phyloP scores from a whole-genome alignment of 768 basidiomycete species.

The Xerocomus potaroensis region DNA sequence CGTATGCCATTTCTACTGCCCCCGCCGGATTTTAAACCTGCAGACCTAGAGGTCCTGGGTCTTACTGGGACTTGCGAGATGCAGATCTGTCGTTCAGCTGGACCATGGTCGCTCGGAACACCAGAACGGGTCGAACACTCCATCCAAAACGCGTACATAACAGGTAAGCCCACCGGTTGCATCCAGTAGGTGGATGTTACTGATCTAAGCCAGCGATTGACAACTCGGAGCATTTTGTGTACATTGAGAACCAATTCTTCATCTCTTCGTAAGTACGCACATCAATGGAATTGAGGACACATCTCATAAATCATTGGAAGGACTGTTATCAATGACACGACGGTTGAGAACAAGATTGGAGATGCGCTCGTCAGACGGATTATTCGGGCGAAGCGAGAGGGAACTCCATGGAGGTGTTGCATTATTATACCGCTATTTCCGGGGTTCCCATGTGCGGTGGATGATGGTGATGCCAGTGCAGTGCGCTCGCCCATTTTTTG shows the following conservation, averaged over 20 bases:
- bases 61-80: conserved; percentile 95
- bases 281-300: neutral
- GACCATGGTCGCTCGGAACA: conserved; percentile 96
- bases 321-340: conserved; percentile 79
- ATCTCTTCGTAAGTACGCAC: conserved; percentile 67
- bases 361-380: conserved; percentile 91
- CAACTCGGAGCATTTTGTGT: conserved; percentile 94
- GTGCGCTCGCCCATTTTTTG: conserved; percentile 41
- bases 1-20: conserved; percentile 92
- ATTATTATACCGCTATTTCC: conserved; percentile 90
- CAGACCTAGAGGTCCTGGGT: conserved; percentile 72
- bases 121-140: conserved; percentile 81
- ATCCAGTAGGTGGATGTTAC: neutral
- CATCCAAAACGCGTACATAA: conserved; percentile 90
- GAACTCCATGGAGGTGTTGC: conserved; percentile 86
- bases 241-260: conserved; percentile 96
- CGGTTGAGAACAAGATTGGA: conserved; percentile 90
- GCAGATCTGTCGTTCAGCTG: conserved; percentile 93
- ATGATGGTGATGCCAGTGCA: conserved; percentile 88
- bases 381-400: conserved; percentile 77
- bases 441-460: conserved; percentile 90
- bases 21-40: conserved; percentile 84
- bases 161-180: conserved; percentile 46
- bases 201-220: conserved; percentile 64
- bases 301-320: conserved; percentile 34